phyloP scores from a whole-genome alignment of 345 rosid genomes.

The Psidium friedrichsthalianum region DNA sequence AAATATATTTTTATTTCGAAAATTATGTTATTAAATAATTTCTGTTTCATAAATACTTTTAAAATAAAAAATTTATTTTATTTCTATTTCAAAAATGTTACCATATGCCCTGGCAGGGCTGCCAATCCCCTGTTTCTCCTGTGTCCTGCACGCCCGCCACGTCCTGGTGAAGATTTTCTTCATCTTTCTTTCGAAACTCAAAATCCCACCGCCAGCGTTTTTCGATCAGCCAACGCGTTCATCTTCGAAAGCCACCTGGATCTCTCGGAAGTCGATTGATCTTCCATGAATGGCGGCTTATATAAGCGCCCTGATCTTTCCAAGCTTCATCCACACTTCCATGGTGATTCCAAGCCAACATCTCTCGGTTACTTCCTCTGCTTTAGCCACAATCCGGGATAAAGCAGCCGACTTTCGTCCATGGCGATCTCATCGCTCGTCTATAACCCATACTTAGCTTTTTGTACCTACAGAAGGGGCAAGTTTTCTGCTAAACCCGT shows the following conservation, averaged over 20 bases:
- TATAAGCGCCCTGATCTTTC: neutral
- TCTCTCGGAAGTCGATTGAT: neutral
- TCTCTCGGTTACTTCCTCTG: neutral
- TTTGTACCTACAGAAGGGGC: neutral
- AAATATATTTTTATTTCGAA: no score
- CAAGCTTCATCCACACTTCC: neutral
- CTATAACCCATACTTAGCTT: neutral
- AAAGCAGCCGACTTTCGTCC: neutral
- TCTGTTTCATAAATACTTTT: no score
- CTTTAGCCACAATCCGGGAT: neutral
- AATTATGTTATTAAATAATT: no score
- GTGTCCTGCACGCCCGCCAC: neutral
- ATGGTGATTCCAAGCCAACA: neutral
- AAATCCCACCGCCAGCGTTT: neutral
- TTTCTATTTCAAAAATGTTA: neutral
- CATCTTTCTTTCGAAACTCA: neutral
- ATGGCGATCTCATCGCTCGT: slow-evolving; percentile 2
- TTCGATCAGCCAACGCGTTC: neutral
- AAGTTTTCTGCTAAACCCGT: neutral
- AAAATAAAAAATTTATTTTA: no score
- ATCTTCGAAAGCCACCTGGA: neutral
- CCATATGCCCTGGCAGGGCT: neutral
- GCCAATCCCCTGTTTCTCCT: neutral
- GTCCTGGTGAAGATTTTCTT: neutral
- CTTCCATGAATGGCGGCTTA: neutral